These are phyloP conservation scores for Globisporangium spinosum DNA, from an alignment of 352 stramenopile genomes.

Conservation along the genomic window DNA sequence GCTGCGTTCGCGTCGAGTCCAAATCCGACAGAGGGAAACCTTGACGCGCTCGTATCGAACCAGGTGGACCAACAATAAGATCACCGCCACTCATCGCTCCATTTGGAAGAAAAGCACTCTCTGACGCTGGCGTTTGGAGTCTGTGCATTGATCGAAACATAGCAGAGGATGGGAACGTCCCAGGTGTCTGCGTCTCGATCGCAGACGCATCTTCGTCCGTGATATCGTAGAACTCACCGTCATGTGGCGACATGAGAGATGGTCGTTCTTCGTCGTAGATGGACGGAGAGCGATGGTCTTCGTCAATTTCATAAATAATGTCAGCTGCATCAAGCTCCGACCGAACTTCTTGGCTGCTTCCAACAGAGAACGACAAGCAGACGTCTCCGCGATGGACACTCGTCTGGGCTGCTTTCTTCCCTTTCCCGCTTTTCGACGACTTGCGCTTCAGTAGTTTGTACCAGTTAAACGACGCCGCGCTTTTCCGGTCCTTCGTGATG, in stretches of 20 bases:
- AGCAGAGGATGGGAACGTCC: constrained; percentile 46
- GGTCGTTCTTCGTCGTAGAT: constrained; percentile 21
- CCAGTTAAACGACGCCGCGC: constrained; percentile 82
- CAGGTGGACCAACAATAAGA: constrained; percentile 22
- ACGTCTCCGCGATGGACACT: constrained; percentile 75
- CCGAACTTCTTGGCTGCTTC: constrained; percentile 74
- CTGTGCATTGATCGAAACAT: constrained; percentile 60
- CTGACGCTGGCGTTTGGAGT: constrained; percentile 57
- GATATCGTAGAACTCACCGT: constrained; percentile 38
- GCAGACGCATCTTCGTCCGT: constrained; percentile 41
- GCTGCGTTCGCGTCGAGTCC: constrained; percentile 48
- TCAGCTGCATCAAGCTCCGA: constrained; percentile 52
- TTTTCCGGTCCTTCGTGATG: constrained; percentile 72
- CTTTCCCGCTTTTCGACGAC: constrained; percentile 51
- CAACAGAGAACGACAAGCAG: constrained; percentile 77
- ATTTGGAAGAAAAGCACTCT: constrained; percentile 16
- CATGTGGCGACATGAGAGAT: constrained; percentile 28
- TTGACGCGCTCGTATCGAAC: constrained; percentile 49
- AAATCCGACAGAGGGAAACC: constrained; percentile 40
- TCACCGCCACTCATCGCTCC: constrained; percentile 17
- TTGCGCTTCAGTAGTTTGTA: constrained; percentile 85
- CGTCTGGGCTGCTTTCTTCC: constrained; percentile 33
- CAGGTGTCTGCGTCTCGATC: constrained; percentile 30
- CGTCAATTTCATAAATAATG: constrained; percentile 31
- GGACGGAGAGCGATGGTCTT: constrained; percentile 26